Evolutionary conservation across 495 filamentous ascomycete genomes (phyloP), one percentile per base, ranked within the genome.

Genomic region (Lindgomyces ingoldianus): DNA sequence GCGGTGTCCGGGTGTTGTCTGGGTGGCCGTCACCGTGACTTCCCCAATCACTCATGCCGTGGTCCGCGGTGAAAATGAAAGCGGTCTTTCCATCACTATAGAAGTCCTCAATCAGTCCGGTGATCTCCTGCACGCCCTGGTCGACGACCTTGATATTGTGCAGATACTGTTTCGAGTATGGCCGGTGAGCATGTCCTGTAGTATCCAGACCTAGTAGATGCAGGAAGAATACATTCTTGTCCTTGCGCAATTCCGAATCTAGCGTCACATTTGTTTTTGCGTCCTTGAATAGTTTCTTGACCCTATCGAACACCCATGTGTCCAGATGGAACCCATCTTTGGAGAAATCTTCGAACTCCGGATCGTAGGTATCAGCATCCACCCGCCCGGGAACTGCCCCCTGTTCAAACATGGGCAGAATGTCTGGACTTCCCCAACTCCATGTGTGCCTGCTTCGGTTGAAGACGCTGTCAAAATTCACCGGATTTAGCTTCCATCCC

Each of bases 371-470:
- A 57, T 89, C 88, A 21, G 89, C 87, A 74, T 96, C 90, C 10
- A 99, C 87, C 59, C 89, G 82, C 0, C 91, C 90, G 4, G 90
- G 89, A n/a, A 88, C 85, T 8, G 94, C 95, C 0, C 95, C 95
- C 64, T 93, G 85, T 72, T 95, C 85, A 72, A 99, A 99, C 95
- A 99, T 99, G 11, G 86, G 90, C 53, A 98, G 78, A 70, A 99
- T 99, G 79, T 99, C 95, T 12, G 93, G 93, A 70, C 93, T 97
- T 8, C 95, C 94, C 95, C 95, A 99, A 74, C 91, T 93, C 95
- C 95, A 99, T 3, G 95, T 98, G 77, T 98, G 95, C 27, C 89
- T 79, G 72, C 93, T 97, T 59, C 89, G 86, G 72, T 99, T 99
- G 83, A 99, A 99, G 10, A 99, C 89, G 68, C 93, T 96, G 78